A percentile compares a stretch with the other conserved stretches of the same genome.
Evolutionary conservation across 257 asterid genomes (phyloP).

Genomic region (Plantago major): DNA sequence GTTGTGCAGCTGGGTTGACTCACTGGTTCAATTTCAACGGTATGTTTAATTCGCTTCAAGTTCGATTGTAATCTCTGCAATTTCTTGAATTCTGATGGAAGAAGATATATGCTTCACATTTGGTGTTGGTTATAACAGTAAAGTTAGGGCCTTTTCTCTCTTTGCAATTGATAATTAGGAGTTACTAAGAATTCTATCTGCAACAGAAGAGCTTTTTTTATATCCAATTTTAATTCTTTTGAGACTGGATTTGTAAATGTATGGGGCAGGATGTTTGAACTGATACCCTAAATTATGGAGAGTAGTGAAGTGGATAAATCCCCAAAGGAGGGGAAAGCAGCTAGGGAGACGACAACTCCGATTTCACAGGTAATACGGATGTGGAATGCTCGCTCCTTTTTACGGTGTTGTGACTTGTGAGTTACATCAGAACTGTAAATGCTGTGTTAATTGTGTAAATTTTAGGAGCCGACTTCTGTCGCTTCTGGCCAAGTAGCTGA

Average conservation of each 20-base stretch:
- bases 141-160: background rate
- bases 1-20: constrained; percentile 35
- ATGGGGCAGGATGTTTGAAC: constrained; percentile 34
- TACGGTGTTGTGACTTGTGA: background rate
- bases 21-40: constrained; percentile 28
- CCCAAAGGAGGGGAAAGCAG: constrained; percentile 71
- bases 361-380: constrained; percentile 46
- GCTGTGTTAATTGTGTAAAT: constrained; percentile 5
- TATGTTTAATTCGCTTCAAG: constrained; percentile 4
- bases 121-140: too few species aligned
- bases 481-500: constrained; percentile 66
- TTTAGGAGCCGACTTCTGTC: constrained; percentile 70
- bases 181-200: background rate
- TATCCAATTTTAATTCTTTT: background rate
- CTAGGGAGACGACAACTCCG: constrained; percentile 71
- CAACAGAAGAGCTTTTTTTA: background rate
- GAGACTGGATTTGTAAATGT: background rate
- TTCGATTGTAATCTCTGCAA: background rate
- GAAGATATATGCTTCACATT: background rate
- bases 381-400: background rate
- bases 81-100: constrained; percentile 1
- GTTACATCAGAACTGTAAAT: background rate
- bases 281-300: constrained; percentile 53
- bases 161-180: background rate
- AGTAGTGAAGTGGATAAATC: constrained; percentile 79